Evolutionary conservation across 495 filamentous ascomycete genomes (phyloP).

Genomic region (Pyronema domesticum): DNA sequence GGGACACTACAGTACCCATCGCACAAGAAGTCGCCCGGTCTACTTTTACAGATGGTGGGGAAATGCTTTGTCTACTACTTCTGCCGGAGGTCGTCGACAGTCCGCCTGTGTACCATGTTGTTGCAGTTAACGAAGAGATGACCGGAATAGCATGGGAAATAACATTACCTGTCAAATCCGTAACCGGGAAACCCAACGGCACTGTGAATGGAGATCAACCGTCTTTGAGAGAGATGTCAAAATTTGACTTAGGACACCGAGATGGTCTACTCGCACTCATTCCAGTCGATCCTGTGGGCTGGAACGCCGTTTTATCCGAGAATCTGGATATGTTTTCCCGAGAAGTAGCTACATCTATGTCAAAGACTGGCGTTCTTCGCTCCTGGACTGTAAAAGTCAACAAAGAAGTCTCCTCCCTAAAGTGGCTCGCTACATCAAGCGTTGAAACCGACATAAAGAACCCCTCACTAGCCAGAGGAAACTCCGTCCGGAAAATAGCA

Average conservation of each 20-base stretch:
- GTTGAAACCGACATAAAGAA: constrained; percentile 62
- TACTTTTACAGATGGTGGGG: constrained; percentile 45
- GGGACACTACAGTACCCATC: constrained; percentile 27
- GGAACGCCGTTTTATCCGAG: constrained; percentile 48
- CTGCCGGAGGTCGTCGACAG: constrained; percentile 46
- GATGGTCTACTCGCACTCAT: constrained; percentile 69
- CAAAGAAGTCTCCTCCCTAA: constrained; percentile 28
- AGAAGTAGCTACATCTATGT: constrained; percentile 79
- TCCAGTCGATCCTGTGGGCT: constrained; percentile 78
- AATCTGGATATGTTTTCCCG: constrained; percentile 77
- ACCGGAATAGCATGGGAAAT: constrained; percentile 78
- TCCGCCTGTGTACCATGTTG: constrained; percentile 41
- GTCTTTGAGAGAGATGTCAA: constrained; percentile 46
- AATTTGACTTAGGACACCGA: constrained; percentile 50
- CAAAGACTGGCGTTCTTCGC: constrained; percentile 50
- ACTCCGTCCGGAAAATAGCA: constrained; percentile 71
- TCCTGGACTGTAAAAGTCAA: constrained; percentile 78
- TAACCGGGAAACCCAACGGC: constrained; percentile 5
- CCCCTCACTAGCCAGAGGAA: constrained; percentile 66
- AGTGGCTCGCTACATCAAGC: constrained; percentile 66
- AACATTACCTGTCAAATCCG: constrained; percentile 29
- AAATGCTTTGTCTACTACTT: constrained; percentile 65
- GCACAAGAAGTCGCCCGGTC: constrained; percentile 23
- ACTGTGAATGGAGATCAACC: constrained; percentile 19
- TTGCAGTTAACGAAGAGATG: constrained; percentile 66